Evolutionary conservation across 345 rosid genomes (phyloP).

Genomic region (Lepidium didymum): DNA sequence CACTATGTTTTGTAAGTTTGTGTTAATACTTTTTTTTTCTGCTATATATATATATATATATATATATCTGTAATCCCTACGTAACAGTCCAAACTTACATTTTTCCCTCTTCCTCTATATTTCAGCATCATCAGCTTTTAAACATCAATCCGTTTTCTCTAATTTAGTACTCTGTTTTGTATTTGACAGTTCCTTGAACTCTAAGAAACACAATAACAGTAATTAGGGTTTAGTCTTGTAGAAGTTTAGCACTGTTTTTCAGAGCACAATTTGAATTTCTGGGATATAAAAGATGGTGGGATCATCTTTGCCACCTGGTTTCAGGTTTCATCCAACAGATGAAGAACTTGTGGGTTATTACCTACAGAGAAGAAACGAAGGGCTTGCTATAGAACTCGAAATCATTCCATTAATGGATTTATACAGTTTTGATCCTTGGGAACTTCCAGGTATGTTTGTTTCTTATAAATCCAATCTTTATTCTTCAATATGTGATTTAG

Average conservation of each 20-base stretch:
- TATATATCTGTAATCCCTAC: conserved; percentile 6
- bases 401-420: conserved; percentile 74
- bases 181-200: neutral
- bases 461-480: neutral
- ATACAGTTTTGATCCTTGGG: conserved; percentile 96
- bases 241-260: conserved; percentile 46
- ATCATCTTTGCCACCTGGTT: conserved; percentile 80
- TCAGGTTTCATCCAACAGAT: conserved; percentile 86
- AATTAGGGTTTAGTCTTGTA: conserved; percentile 22
- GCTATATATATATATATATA: conserved; percentile 10
- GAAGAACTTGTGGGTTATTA: conserved; percentile 88
- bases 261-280: conserved; percentile 24
- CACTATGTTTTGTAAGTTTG: neutral
- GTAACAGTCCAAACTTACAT: conserved; percentile 12
- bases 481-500: too few species aligned
- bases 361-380: conserved; percentile 59
- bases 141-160: neutral
- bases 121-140: conserved; percentile 1
- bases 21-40: neutral
- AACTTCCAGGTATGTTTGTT: conserved; percentile 60
- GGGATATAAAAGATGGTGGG: conserved; percentile 41
- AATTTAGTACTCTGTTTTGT: neutral
- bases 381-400: conserved; percentile 74
- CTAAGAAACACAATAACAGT: neutral
- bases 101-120: neutral